Conservation (phyloP, 768 basidiomycete genomes). For the Podaxis sp. region DNA sequence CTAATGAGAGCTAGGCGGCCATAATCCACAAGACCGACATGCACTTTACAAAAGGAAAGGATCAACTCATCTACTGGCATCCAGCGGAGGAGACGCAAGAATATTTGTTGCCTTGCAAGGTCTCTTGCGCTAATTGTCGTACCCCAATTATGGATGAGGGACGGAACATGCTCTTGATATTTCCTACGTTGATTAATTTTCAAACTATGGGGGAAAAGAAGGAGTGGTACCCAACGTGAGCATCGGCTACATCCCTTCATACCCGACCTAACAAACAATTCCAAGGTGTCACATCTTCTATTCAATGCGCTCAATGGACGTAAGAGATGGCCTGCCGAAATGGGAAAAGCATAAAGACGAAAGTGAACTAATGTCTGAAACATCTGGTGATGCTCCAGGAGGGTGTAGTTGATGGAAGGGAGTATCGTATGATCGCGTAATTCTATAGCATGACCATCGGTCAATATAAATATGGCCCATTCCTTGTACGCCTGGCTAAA, state of each 20-base stretch:
- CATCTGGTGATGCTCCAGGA: background rate
- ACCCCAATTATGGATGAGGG: slow-evolving; percentile 17
- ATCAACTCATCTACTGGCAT: slow-evolving; percentile 12
- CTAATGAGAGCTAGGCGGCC: slow-evolving; percentile 4
- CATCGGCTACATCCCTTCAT: background rate
- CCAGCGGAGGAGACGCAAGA: background rate
- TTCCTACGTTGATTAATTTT: slow-evolving; percentile 15
- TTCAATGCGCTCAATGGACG: slow-evolving; percentile 11
- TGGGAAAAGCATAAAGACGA: slow-evolving; percentile 12
- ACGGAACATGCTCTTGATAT: slow-evolving; percentile 14
- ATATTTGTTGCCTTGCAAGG: slow-evolving; percentile 13
- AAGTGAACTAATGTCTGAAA: background rate
- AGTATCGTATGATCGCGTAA: background rate
- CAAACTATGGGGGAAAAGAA: background rate
- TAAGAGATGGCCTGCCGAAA: slow-evolving; percentile 14
- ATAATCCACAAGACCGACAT: slow-evolving; percentile 16
- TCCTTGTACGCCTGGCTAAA: too few relatives aligned
- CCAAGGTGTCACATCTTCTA: slow-evolving; percentile 16
- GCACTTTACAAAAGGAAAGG: slow-evolving; percentile 8
- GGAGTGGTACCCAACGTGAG: slow-evolving; percentile 15
- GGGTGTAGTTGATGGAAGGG: background rate
- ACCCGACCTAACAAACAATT: background rate
- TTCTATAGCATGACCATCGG: too few relatives aligned
- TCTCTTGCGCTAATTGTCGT: slow-evolving; percentile 13
- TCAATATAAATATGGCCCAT: too few relatives aligned